A percentile compares a stretch with the other conserved stretches of the same genome.
phyloP scores from a whole-genome alignment of 164 flowering plant genomes.

The Magnolia kwangsiensis region DNA sequence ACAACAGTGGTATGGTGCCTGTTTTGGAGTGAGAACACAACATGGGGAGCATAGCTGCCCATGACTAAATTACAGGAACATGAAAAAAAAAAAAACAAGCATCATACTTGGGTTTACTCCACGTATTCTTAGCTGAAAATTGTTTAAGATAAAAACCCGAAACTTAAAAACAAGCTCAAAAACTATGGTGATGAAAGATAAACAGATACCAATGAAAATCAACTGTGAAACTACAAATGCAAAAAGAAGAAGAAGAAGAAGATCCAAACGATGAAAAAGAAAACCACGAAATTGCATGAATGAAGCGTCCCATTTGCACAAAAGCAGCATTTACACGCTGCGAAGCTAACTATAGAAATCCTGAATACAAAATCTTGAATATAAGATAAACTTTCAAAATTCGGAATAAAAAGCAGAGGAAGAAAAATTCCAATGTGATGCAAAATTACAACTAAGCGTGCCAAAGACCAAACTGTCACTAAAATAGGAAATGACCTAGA shows the following conservation, averaged over 20 bases:
- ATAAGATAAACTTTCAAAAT: background rate
- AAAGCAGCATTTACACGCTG: background rate
- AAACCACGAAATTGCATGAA: background rate
- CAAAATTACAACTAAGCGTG: no score
- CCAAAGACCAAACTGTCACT: no score
- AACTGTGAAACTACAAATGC: constrained; percentile 1
- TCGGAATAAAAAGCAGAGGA: background rate
- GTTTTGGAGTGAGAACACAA: no score
- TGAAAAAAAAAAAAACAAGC: no score
- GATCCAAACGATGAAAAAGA: background rate
- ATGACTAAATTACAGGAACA: no score
- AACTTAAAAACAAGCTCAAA: constrained; percentile 1
- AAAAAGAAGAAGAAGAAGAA: background rate
- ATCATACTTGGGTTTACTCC: constrained; percentile 60
- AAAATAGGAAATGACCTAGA: no score
- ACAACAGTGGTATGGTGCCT: no score
- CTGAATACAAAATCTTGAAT: no score
- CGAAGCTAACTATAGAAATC: background rate
- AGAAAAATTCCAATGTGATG: no score
- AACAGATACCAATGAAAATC: background rate
- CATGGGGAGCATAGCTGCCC: no score
- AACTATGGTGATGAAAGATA: constrained; percentile 6
- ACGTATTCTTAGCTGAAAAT: constrained; percentile 53
- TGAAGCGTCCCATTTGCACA: background rate
- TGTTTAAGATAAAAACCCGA: constrained; percentile 7